Conservation (phyloP, 345 rosid species). For the Reutealis trisperma region DNA sequence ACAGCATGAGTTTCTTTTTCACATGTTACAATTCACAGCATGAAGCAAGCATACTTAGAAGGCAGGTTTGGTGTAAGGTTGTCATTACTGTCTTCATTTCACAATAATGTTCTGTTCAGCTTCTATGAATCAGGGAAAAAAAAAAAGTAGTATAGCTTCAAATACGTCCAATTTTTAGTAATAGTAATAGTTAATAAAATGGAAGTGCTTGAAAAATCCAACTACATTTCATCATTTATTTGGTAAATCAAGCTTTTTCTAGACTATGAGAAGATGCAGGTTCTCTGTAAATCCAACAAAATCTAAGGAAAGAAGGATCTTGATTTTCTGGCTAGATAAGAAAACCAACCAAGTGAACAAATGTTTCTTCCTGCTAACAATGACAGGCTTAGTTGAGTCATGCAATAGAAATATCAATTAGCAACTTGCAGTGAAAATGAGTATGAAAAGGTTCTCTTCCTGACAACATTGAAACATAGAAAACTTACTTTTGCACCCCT, state of each 20-base stretch:
- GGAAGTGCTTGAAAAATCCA: neutral
- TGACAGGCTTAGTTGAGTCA: neutral
- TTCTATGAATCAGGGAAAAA: neutral
- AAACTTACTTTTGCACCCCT: conserved; percentile 79
- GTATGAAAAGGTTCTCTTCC: too few species aligned
- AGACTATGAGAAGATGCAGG: neutral
- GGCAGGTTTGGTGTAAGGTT: neutral
- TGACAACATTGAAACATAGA: neutral
- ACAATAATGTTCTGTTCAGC: neutral
- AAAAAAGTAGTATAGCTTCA: neutral
- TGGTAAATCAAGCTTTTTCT: neutral
- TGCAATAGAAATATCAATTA: neutral
- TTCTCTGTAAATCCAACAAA: neutral
- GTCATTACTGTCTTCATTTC: neutral
- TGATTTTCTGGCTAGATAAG: neutral
- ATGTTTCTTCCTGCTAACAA: neutral
- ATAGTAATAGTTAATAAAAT: neutral
- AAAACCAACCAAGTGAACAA: neutral
- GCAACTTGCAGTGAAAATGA: neutral
- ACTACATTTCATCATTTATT: neutral
- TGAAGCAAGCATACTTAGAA: neutral
- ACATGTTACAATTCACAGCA: neutral
- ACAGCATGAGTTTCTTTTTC: neutral
- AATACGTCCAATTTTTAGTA: neutral
- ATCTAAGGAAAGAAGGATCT: neutral